phyloP scores from a whole-genome alignment of 2,329 filamentous ascomycete species.

The Xylaria sp. region DNA sequence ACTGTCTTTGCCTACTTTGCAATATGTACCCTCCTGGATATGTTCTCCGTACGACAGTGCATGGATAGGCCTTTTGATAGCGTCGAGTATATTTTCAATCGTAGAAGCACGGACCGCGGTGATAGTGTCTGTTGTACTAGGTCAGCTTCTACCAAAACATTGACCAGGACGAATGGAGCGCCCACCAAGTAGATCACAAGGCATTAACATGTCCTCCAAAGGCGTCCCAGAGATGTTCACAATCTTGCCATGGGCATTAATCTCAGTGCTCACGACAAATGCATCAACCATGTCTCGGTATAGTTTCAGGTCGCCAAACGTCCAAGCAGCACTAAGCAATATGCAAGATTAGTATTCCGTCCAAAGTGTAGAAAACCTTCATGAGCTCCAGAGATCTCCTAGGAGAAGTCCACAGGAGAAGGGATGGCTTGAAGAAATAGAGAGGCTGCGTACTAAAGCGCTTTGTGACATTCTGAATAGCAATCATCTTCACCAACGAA shows the following conservation, averaged over 20 bases:
- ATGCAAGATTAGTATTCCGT: constrained; percentile 1
- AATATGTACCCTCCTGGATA: constrained; percentile 17
- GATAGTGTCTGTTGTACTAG: constrained; percentile 23
- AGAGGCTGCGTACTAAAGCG: constrained; percentile 15
- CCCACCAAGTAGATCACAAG: constrained; percentile 33
- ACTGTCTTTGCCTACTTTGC: constrained; percentile 29
- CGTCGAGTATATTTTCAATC: constrained; percentile 28
- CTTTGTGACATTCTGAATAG: constrained; percentile 31
- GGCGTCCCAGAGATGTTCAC: constrained; percentile 28
- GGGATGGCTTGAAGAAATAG: background rate
- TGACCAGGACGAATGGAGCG: background rate
- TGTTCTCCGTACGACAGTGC: constrained; percentile 15
- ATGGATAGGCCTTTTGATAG: constrained; percentile 21
- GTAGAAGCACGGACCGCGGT: constrained; percentile 21
- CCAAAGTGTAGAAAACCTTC: background rate
- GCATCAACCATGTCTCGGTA: constrained; percentile 35
- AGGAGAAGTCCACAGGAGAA: no score
- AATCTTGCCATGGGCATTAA: constrained; percentile 30
- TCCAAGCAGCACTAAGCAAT: constrained; percentile 32
- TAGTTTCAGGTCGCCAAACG: constrained; percentile 31
- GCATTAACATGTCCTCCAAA: constrained; percentile 33
- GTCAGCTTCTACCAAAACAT: background rate
- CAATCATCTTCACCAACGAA: constrained; percentile 10
- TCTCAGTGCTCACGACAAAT: constrained; percentile 31
- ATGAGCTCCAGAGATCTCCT: background rate